Percentiles rank a stretch among this genome's conserved stretches.
Evolutionary conservation across 306 rosid genomes (phyloP).

Genomic region (Cicer judaicum): DNA sequence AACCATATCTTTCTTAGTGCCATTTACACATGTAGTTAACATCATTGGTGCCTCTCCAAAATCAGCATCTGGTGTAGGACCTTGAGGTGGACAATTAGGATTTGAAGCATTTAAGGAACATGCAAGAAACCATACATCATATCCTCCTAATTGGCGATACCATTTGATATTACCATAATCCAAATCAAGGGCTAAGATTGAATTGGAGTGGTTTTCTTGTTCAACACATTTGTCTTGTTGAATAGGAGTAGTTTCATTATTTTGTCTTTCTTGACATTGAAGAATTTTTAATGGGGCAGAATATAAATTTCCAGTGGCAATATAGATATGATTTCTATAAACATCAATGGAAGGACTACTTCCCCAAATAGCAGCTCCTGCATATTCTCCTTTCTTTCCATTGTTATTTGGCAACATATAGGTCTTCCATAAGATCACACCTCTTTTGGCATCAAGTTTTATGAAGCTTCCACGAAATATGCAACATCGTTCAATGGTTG

Average conservation of each 20-base stretch:
- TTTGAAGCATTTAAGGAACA: constrained; percentile 47
- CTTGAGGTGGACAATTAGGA: constrained; percentile 59
- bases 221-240: constrained; percentile 58
- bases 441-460: constrained; percentile 48
- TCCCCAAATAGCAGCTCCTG: constrained; percentile 79
- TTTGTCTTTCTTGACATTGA: constrained; percentile 59
- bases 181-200: constrained; percentile 71
- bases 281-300: constrained; percentile 51
- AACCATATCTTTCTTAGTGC: constrained; percentile 52
- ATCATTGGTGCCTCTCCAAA: constrained; percentile 72
- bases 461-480: constrained; percentile 62
- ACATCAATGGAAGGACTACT: constrained; percentile 76
- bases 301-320: constrained; percentile 70
- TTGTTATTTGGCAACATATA: constrained; percentile 64
- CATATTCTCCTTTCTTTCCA: constrained; percentile 44
- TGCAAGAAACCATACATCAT: constrained; percentile 68
- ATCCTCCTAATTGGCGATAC: constrained; percentile 72
- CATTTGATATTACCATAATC: constrained; percentile 58
- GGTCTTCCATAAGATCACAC: constrained; percentile 63
- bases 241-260: constrained; percentile 54
- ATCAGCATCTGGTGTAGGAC: constrained; percentile 60
- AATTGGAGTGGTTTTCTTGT: constrained; percentile 61
- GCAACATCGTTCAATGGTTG: constrained; percentile 52
- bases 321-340: constrained; percentile 50
- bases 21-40: constrained; percentile 46